Percentiles rank a stretch among this genome's conserved stretches.
These are phyloP conservation scores for Arabidopsis suecica DNA, from an alignment of 345 rosid species.

Conservation along the genomic window DNA sequence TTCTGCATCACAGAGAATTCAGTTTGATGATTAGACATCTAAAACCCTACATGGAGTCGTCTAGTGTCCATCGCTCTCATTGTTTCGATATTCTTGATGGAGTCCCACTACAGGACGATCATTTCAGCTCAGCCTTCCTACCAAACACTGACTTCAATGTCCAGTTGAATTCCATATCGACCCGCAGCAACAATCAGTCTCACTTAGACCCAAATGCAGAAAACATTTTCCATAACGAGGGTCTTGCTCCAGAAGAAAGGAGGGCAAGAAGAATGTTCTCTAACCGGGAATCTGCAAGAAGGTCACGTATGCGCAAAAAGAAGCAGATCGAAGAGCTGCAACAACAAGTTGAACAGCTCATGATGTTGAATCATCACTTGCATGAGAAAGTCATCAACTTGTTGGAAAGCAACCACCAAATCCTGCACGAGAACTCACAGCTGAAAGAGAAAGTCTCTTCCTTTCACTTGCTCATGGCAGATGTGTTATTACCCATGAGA, in stretches of 20 bases:
- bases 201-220: constrained; percentile 43
- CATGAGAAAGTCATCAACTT: constrained; percentile 68
- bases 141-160: constrained; percentile 36
- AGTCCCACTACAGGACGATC: constrained; percentile 46
- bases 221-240: constrained; percentile 10
- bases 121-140: constrained; percentile 45
- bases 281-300: constrained; percentile 77
- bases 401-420: constrained; percentile 70
- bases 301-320: constrained; percentile 77
- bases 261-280: constrained; percentile 73
- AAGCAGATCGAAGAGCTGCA: constrained; percentile 78
- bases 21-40: constrained; percentile 16
- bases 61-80: constrained; percentile 32
- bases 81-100: constrained; percentile 42
- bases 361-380: constrained; percentile 60
- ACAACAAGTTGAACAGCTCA: constrained; percentile 64
- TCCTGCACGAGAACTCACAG: constrained; percentile 73
- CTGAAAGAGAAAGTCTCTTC: constrained; percentile 71
- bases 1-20: constrained; percentile 18
- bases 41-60: constrained; percentile 37
- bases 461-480: constrained; percentile 61
- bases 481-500: constrained; percentile 56
- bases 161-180: constrained; percentile 42
- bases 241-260: constrained; percentile 50
- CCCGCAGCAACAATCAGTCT: constrained; percentile 35